Conservation (phyloP, 495 filamentous ascomycete genomes). For the Echria macrotheca region DNA sequence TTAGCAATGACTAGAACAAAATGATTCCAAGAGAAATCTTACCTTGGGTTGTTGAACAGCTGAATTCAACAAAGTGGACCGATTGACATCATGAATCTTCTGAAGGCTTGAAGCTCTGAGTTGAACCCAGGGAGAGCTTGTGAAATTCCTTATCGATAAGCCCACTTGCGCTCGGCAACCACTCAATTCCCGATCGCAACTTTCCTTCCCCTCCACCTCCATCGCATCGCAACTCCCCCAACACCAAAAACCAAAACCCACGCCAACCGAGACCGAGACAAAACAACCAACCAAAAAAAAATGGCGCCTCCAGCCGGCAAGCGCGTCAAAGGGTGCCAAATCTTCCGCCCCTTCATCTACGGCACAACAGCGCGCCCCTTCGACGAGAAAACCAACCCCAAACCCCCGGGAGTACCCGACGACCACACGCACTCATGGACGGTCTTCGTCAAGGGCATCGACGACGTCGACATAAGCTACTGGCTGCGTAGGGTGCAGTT, state of each 20-base stretch:
- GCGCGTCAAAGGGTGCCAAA: slow-evolving; percentile 62
- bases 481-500: slow-evolving; percentile 97
- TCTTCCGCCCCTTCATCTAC: slow-evolving; percentile 76
- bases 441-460: slow-evolving; percentile 81
- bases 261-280: no score
- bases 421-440: slow-evolving; percentile 97
- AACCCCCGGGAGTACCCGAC: slow-evolving; percentile 58
- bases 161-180: neutral
- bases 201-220: neutral
- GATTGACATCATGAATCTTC: neutral
- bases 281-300: no score
- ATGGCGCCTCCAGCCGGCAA: slow-evolving; percentile 53
- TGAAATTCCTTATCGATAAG: neutral
- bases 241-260: no score
- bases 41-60: neutral
- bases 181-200: neutral
- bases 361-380: slow-evolving; percentile 73
- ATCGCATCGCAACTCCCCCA: neutral
- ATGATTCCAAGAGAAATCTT: no score
- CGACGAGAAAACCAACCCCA: slow-evolving; percentile 52
- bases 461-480: slow-evolving; percentile 82
- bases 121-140: neutral
- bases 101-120: neutral
- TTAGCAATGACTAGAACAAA: no score
- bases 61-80: no score